Evolutionary conservation across 805 yeast genomes (phyloP).

Genomic region (Wickerhamomyces hampshirensis): DNA sequence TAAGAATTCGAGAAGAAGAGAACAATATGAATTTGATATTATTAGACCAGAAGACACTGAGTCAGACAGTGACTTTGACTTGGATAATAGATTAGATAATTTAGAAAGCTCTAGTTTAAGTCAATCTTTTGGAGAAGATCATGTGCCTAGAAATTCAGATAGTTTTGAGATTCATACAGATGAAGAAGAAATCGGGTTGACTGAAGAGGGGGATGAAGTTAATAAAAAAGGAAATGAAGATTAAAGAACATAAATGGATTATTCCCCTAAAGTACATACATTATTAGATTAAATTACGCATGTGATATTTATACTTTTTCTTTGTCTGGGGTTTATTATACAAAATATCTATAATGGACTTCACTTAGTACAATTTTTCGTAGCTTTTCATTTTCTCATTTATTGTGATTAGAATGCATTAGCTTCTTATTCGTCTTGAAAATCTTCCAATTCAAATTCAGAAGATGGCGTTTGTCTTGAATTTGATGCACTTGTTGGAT

Average conservation of each 20-base stretch:
- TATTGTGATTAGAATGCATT: no score
- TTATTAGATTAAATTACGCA: no score
- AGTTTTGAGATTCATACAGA: conserved; percentile 21
- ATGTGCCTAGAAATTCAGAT: background rate
- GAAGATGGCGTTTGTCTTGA: conserved; percentile 9
- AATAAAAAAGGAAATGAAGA: conserved; percentile 1
- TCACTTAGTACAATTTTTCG: no score
- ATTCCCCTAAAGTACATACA: no score
- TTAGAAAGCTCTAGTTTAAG: conserved; percentile 1
- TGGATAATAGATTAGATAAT: conserved; percentile 55
- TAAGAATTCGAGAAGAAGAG: conserved; percentile 36
- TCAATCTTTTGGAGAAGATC: conserved; percentile 1
- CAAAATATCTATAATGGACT: no score
- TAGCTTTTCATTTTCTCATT: no score
- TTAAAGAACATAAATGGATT: conserved; percentile 2
- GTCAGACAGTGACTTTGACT: conserved; percentile 70
- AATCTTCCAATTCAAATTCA: conserved; percentile 21
- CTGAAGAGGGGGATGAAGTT: conserved; percentile 10
- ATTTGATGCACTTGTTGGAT: conserved; percentile 1
- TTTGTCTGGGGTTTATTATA: no score
- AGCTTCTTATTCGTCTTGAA: conserved; percentile 5
- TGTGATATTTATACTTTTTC: no score
- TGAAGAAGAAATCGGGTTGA: no score
- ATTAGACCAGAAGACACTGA: conserved; percentile 50
- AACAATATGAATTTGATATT: conserved; percentile 30